Conservation (phyloP, 768 basidiomycete species). For the Gyrodon lividus region DNA sequence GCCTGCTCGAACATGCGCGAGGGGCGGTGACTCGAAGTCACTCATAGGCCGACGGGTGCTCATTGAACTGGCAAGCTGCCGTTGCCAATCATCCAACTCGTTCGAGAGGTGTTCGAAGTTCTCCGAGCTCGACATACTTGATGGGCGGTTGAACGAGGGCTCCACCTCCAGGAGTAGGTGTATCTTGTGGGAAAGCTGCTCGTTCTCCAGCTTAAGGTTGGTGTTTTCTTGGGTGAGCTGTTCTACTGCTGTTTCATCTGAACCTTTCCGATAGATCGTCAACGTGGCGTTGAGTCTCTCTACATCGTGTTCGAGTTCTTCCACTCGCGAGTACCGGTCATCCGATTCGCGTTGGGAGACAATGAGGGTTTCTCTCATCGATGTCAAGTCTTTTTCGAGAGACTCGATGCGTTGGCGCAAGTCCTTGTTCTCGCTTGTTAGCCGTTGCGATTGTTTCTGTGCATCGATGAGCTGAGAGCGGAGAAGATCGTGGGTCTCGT, state of each 20-base stretch:
- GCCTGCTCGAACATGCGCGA: slow-evolving; percentile 56
- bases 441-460: slow-evolving; percentile 71
- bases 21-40: slow-evolving; percentile 63
- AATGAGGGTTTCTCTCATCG: slow-evolving; percentile 66
- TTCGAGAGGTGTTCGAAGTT: slow-evolving; percentile 80
- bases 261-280: slow-evolving; percentile 69
- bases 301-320: slow-evolving; percentile 80
- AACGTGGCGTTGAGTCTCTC: slow-evolving; percentile 73
- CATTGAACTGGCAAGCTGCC: slow-evolving; percentile 79
- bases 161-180: slow-evolving; percentile 85
- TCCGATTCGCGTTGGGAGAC: slow-evolving; percentile 77
- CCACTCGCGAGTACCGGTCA: slow-evolving; percentile 69
- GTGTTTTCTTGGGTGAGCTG: slow-evolving; percentile 82
- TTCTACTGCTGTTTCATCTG: slow-evolving; percentile 76
- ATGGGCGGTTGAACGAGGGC: slow-evolving; percentile 64
- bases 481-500: slow-evolving; percentile 63
- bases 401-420: slow-evolving; percentile 68
- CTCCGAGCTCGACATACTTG: slow-evolving; percentile 81
- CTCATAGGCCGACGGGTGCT: slow-evolving; percentile 68
- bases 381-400: slow-evolving; percentile 73
- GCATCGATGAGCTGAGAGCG: slow-evolving; percentile 74
- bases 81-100: slow-evolving; percentile 85
- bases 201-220: slow-evolving; percentile 78
- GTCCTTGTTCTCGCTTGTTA: slow-evolving; percentile 75
- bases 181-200: slow-evolving; percentile 89